Evolutionary conservation across 495 filamentous ascomycete species (phyloP).

Genomic region (Xylaria castorea): DNA sequence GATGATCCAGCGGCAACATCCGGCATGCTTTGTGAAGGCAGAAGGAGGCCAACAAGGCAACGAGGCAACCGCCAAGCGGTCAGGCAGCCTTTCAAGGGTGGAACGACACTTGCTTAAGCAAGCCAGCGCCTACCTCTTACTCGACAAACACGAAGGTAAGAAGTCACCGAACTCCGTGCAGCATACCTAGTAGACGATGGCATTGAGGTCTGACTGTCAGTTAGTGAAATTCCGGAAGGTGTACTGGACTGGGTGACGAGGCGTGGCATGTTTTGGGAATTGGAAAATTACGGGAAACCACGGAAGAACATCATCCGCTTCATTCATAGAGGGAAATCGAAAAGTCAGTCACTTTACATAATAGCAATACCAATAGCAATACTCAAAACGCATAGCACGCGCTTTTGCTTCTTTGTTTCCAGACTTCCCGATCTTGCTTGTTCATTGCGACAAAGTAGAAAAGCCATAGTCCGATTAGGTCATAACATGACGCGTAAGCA

Average conservation of each 20-base stretch:
- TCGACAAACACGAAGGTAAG: constrained; percentile 3
- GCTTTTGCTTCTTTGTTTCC: not conserved
- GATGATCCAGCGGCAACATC: constrained; percentile 14
- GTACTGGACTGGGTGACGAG: not conserved
- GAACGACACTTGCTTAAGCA: not conserved
- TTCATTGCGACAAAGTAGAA: not conserved
- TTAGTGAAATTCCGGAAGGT: constrained; percentile 8
- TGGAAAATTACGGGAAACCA: not conserved
- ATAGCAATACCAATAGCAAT: constrained; percentile 3
- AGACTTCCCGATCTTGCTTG: not conserved
- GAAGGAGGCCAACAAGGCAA: constrained; percentile 20
- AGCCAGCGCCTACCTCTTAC: constrained; percentile 2
- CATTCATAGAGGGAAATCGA: constrained; percentile 1
- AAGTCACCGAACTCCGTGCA: not conserved
- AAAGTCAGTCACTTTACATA: not conserved
- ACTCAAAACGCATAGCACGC: not conserved
- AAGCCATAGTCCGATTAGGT: not conserved
- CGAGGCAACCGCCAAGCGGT: constrained; percentile 13
- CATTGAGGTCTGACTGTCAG: constrained; percentile 1
- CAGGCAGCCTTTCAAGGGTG: constrained; percentile 1
- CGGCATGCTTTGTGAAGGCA: constrained; percentile 2
- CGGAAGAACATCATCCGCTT: not conserved
- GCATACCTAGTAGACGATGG: not conserved
- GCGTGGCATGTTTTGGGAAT: not conserved
- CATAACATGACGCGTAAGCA: constrained; percentile 4